Base-by-base conservation (phyloP, 345 rosid genomes). In the Abelmoschus esculentus region DNA sequence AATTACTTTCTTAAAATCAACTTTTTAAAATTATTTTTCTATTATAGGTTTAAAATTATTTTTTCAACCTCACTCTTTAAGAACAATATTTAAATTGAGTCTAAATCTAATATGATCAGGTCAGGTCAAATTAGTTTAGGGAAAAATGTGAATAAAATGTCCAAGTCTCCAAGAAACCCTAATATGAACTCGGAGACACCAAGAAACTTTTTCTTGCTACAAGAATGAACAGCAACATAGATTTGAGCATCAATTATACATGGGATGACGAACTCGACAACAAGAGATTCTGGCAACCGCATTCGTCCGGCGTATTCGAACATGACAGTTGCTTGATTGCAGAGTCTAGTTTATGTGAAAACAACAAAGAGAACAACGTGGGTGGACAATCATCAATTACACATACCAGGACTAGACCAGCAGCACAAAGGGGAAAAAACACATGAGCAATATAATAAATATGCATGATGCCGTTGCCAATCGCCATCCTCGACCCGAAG, bases 321-420 rank as follows among this genome's bases (percentile, higher is more conserved):
- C 67, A 18, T 28, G 77, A 72, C 70, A 52, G 69, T 62, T 70
- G 79, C 78, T 66, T 77, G 47, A 56, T 57, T 42, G 73, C 71
- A 52, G 26, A 22, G 26, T 22, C 26, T 22, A 22, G 26, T 22
- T 22, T 22, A 22, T 22, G 26, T 22, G 26, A 22, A 22, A 74
- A 66, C 61, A 67, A 74, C 50, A 67, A 19, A 10, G 70, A 40
- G 67, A 75, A 67, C 69, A 61, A 62, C 72, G 74, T 63, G 79
- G 72, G 65, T 22, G 32, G 63, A 56, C 69, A 73, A 68, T 56
- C 78, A 76, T 57, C 71, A 68, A 44, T 73, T 65, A 40, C 64
- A 59, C 32, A 72, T 44, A 54, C 18, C 50, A 69, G 62, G 70
- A 57, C 65, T 67, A 74, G 72, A 75, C 74, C 61, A 44, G 76